Conservation (phyloP, 2,329 filamentous ascomycete species). For the Alternaria gansuensis region DNA sequence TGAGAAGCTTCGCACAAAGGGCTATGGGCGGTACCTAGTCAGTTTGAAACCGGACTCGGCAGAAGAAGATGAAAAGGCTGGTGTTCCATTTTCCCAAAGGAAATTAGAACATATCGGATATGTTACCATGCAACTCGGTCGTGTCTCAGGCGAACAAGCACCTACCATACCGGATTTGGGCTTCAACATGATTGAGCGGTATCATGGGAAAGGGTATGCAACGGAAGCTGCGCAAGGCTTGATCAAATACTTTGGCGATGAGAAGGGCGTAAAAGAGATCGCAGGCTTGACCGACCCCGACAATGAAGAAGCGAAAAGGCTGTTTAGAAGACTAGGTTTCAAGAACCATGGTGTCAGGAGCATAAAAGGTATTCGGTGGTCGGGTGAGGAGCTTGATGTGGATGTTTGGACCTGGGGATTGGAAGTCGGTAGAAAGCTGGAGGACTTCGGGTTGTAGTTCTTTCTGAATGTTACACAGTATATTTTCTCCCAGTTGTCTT, state of each 20-base stretch:
- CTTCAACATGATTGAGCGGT: conserved; percentile 23
- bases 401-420: conserved; percentile 24
- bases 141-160: conserved; percentile 17
- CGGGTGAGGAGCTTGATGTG: conserved; percentile 5
- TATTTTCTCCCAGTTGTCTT: background rate
- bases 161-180: conserved; percentile 32
- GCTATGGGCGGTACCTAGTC: conserved; percentile 41
- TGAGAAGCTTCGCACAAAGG: conserved; percentile 29
- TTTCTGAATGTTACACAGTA: background rate
- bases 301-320: conserved; percentile 25
- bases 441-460: conserved; percentile 14
- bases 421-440: conserved; percentile 17
- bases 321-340: conserved; percentile 31
- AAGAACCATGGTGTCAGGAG: conserved; percentile 19
- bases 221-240: conserved; percentile 19
- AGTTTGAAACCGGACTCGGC: conserved; percentile 23
- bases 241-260: conserved; percentile 16
- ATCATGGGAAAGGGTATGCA: conserved; percentile 32
- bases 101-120: conserved; percentile 20
- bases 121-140: conserved; percentile 35
- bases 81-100: conserved; percentile 6
- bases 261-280: conserved; percentile 18
- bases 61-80: background rate
- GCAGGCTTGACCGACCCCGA: conserved; percentile 21
- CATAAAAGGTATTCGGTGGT: conserved; percentile 18